phyloP scores from a whole-genome alignment of 352 stramenopile genomes.

The Pythium phragmiticola region DNA sequence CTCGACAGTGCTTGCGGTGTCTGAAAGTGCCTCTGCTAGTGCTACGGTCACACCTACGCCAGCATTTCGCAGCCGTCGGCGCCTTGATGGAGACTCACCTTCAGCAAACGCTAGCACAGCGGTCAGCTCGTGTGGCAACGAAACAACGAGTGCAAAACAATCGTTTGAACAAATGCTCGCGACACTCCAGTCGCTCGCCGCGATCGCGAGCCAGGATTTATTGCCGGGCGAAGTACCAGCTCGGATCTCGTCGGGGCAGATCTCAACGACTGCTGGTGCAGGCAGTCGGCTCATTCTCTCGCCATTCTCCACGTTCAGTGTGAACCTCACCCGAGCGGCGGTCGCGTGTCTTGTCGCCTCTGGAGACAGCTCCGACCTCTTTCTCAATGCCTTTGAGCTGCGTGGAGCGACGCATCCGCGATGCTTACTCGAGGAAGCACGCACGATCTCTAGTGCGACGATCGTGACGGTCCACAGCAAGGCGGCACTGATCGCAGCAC shows the following conservation, averaged over 20 bases:
- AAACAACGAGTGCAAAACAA: slow-evolving; percentile 20
- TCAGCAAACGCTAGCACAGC: not conserved
- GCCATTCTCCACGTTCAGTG: slow-evolving; percentile 18
- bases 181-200: slow-evolving; percentile 51
- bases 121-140: slow-evolving; percentile 1
- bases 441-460: slow-evolving; percentile 40
- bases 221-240: slow-evolving; percentile 39
- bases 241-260: slow-evolving; percentile 28
- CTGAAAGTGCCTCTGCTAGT: not conserved
- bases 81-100: not conserved
- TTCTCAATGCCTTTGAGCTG: slow-evolving; percentile 51
- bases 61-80: not conserved
- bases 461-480: slow-evolving; percentile 51
- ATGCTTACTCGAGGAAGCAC: slow-evolving; percentile 42
- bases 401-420: slow-evolving; percentile 34
- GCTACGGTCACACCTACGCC: not conserved
- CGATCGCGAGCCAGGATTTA: slow-evolving; percentile 50
- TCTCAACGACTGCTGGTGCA: slow-evolving; percentile 39
- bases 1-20: slow-evolving; percentile 38
- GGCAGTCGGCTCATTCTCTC: slow-evolving; percentile 22
- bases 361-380: slow-evolving; percentile 32
- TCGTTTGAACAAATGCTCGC: slow-evolving; percentile 38
- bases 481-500: slow-evolving; percentile 26
- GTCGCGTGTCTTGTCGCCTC: slow-evolving; percentile 35
- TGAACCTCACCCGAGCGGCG: slow-evolving; percentile 46